Evolutionary conservation across 345 rosid species (phyloP).

Genomic region (Salix udensis): DNA sequence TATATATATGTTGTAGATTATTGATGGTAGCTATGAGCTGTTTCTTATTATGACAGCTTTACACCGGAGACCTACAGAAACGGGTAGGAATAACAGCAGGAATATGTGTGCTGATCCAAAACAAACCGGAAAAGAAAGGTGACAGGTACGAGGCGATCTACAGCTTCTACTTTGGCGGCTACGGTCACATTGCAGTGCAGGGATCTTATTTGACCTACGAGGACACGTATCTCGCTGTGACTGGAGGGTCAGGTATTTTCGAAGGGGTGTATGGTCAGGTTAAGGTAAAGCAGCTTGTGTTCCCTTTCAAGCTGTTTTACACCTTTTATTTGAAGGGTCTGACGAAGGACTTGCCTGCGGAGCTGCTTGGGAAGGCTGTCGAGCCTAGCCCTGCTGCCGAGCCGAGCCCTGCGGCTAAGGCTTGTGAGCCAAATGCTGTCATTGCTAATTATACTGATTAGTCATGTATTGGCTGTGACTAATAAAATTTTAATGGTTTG

Average conservation of each 20-base stretch:
- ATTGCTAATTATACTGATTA: constrained; percentile 44
- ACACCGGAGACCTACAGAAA: constrained; percentile 67
- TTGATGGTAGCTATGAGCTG: no score
- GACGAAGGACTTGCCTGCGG: constrained; percentile 32
- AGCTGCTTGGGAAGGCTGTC: constrained; percentile 42
- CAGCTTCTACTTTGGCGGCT: constrained; percentile 81
- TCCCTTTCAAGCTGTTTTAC: constrained; percentile 59
- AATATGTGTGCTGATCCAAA: constrained; percentile 59
- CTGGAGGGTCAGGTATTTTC: constrained; percentile 62
- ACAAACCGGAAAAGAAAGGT: constrained; percentile 71
- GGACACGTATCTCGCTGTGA: constrained; percentile 57
- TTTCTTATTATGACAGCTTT: constrained; percentile 35
- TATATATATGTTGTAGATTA: no score
- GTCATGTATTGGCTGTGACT: not conserved
- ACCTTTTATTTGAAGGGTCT: constrained; percentile 54
- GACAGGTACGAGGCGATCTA: constrained; percentile 72
- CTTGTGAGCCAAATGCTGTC: constrained; percentile 44
- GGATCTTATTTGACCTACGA: constrained; percentile 61
- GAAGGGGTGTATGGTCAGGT: constrained; percentile 64
- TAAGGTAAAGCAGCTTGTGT: constrained; percentile 43
- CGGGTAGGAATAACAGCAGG: constrained; percentile 88
- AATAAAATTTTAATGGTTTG: not conserved
- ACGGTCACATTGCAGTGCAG: constrained; percentile 65
- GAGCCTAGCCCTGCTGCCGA: constrained; percentile 47
- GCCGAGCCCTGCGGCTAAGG: constrained; percentile 53